Evolutionary conservation across 2,329 filamentous ascomycete species (phyloP), one percentile per base, ranked within the genome.

Genomic region (Whalleya microplaca): DNA sequence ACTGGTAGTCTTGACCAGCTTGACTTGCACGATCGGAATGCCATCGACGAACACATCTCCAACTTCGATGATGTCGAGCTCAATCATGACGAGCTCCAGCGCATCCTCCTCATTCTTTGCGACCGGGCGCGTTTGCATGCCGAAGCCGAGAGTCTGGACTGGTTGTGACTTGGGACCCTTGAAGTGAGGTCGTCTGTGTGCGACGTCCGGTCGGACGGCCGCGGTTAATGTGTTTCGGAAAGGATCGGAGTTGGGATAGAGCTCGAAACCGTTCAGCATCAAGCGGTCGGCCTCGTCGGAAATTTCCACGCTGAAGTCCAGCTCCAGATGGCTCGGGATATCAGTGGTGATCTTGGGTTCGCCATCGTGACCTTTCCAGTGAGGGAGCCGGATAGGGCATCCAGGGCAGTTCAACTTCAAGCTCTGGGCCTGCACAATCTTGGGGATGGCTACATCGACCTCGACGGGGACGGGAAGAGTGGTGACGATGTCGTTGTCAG

Each of bases 41-140:
- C 74, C 78, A 44, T 82, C 73, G 52, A 88, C 71, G 56, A 85
- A 84, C 43, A 76, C 74, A 51, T 78, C 72, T 55, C 83, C 84
- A 21, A 89, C 81, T 68, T 86, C 80, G 56, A 86, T 78, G 58
- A 90, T 80, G 61, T 84, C 78, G 40, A 89, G 72, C 59, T 83
- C 77, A 55, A 89, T 66, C 40, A 76, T 71, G 50, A 87, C 70
- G 2, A 87, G 70, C 55, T 82, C 77, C 43, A 86, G 69, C 51
- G 76, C 73, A 58, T 81, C 79, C 9, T 81, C 76, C 48, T 80
- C 77, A 53, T 84, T 79, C 45, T 78, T 75, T 61, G 80, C 76
- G 50, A 73, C 70, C 19, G 74, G 74, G 32, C 71, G 72, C 20
- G 77, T 72, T 44, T 75, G 71, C 29, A 84, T 69, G 54, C 76